Evolutionary conservation across 768 basidiomycete genomes (phyloP).

Genomic region (Butyriboletus loyo): DNA sequence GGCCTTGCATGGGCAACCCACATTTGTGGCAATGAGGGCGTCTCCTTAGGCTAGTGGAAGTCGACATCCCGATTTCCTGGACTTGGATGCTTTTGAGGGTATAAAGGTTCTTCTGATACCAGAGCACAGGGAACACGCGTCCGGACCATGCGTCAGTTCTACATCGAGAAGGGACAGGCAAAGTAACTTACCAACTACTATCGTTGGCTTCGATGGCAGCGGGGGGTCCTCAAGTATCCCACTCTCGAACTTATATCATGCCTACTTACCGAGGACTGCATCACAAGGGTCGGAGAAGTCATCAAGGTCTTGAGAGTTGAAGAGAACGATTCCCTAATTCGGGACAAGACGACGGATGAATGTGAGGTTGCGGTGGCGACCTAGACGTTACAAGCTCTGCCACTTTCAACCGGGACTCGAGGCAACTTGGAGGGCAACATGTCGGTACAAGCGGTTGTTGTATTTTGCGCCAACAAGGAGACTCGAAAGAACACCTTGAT

Average conservation of each 20-base stretch:
- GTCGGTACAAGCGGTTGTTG: conserved; percentile 16
- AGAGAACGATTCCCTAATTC: conserved; percentile 18
- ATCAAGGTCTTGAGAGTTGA: conserved; percentile 1
- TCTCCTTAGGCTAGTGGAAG: conserved; percentile 28
- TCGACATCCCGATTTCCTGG: conserved; percentile 20
- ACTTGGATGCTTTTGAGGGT: conserved; percentile 2
- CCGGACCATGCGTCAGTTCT: conserved; percentile 1
- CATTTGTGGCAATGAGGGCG: conserved; percentile 36
- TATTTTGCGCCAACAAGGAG: conserved; percentile 4
- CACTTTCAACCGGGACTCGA: not conserved
- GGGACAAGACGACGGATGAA: conserved; percentile 19
- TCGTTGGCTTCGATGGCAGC: conserved; percentile 24
- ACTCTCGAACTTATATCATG: conserved; percentile 24
- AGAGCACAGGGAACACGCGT: not conserved
- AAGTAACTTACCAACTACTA: conserved; percentile 27
- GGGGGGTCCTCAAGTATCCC: conserved; percentile 3
- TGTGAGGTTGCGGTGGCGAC: conserved; percentile 25
- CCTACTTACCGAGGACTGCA: conserved; percentile 3
- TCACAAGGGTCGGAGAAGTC: conserved; percentile 1
- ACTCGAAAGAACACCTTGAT: no score
- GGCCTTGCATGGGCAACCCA: conserved; percentile 32
- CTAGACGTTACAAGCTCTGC: not conserved
- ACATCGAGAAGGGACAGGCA: not conserved
- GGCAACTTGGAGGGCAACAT: not conserved
- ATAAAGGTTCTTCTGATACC: not conserved